Evolutionary conservation across 495 filamentous ascomycete genomes (phyloP).

Genomic region (Baudoinia panamericana): DNA sequence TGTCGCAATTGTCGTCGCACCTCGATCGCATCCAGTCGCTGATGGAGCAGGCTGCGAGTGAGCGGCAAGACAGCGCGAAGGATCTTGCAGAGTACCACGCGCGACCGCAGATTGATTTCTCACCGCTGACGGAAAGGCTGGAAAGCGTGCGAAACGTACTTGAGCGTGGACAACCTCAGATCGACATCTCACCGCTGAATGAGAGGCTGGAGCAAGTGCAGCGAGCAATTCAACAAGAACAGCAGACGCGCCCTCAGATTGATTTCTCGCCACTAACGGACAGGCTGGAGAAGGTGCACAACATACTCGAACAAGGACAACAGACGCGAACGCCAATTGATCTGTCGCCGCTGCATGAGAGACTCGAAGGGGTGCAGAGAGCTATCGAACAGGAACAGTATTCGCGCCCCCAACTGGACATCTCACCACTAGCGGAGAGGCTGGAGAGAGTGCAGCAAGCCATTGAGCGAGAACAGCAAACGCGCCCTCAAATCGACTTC

Average conservation of each 20-base stretch:
- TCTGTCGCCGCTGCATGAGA: conserved; percentile 11
- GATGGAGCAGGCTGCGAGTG: conserved; percentile 8
- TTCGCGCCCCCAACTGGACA: conserved; percentile 3
- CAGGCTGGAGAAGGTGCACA: conserved; percentile 13
- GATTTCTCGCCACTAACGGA: conserved; percentile 17
- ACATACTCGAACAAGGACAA: conserved; percentile 11
- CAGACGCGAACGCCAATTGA: conserved; percentile 8
- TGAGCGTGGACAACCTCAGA: neutral
- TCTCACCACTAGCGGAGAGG: conserved; percentile 9
- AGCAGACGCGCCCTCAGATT: neutral
- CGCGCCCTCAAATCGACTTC: conserved; percentile 5
- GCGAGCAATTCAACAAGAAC: conserved; percentile 12
- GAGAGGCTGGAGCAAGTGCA: conserved; percentile 14
- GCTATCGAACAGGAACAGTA: conserved; percentile 16
- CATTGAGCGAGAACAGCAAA: no score
- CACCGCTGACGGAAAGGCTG: conserved; percentile 13
- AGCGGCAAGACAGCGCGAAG: conserved; percentile 11
- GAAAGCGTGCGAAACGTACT: conserved; percentile 5
- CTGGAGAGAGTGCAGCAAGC: conserved; percentile 10
- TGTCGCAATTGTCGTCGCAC: conserved; percentile 14
- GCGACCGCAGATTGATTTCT: conserved; percentile 6
- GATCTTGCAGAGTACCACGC: neutral
- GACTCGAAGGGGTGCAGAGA: conserved; percentile 1
- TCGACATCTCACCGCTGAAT: conserved; percentile 14
- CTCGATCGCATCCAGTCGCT: conserved; percentile 15